Evolutionary conservation across 257 asterid species (phyloP), one percentile per base, ranked within the genome.

Genomic region (Linderniella brevidens): DNA sequence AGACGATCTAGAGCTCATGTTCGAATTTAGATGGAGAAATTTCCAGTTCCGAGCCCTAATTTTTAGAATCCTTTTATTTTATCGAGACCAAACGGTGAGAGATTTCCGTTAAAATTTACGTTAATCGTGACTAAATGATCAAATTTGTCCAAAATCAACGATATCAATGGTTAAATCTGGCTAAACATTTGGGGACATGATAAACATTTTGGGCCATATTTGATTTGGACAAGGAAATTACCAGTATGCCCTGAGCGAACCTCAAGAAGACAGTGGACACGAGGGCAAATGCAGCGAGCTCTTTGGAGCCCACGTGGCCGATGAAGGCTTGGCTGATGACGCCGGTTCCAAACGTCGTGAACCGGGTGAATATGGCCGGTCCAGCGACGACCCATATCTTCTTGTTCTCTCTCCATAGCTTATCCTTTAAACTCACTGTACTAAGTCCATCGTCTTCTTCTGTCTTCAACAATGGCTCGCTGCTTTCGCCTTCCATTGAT

Each of bases 341-440:
- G 16, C 14, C 68, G 15, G 75, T 53, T 20, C 80, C 73, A 29
- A 59, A 75, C 0, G 75, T 54, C 17, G 86, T 63, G 15, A 75
- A 48, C 2, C 93, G 73, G 32, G 63, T 54, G 69, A 77, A 77
- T 52, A 77, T 68, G 10, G 82, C 72, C 8, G 93, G 93, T 0
- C 74, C 88, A 0, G 84, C 93, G 0, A 77, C 62, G 11, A 65
- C 68, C 93, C 93, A 80, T 74, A 80, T 66, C 41, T 65, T 74
- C 60, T 80, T 80, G 53, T 52, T 57, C 61, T 80, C 93, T 0
- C 5, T 37, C 77, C 73, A 72, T 44, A 74, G 1, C 55, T 58
- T 68, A 8, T 17, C 10, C 65, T 12, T 53, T n/a, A 0, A 32
- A 17, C 52, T 17, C 61, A 0, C 16, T 18, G 0, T 9, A 37